These are phyloP conservation scores for Citrus australasica DNA, from an alignment of 345 rosid genomes.

Conservation along the genomic window DNA sequence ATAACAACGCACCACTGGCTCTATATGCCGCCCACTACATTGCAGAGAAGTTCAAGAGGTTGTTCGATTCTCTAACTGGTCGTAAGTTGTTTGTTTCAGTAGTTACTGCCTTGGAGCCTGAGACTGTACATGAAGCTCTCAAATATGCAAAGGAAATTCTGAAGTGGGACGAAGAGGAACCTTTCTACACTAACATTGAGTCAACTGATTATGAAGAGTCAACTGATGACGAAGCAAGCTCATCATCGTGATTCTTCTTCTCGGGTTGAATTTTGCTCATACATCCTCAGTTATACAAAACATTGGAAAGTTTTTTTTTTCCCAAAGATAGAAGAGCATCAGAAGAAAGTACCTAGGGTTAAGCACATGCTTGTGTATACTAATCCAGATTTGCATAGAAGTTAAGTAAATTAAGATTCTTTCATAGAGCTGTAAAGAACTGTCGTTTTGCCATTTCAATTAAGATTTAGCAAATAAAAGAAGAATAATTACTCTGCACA, in stretches of 20 bases:
- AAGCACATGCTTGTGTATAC: neutral
- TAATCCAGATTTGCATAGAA: neutral
- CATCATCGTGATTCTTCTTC: slow-evolving; percentile 33
- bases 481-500: neutral
- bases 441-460: neutral
- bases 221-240: slow-evolving; percentile 48
- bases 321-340: neutral
- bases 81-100: slow-evolving; percentile 55
- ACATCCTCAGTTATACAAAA: neutral
- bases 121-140: slow-evolving; percentile 53
- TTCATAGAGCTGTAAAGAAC: neutral
- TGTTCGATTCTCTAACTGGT: slow-evolving; percentile 45
- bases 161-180: slow-evolving; percentile 52
- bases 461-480: neutral
- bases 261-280: neutral
- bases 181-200: slow-evolving; percentile 23
- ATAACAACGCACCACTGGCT: slow-evolving; percentile 44
- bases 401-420: neutral
- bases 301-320: neutral
- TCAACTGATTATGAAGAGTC: slow-evolving; percentile 49
- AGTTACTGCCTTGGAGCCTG: slow-evolving; percentile 57
- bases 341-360: neutral
- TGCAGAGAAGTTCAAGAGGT: slow-evolving; percentile 67
- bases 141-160: slow-evolving; percentile 63
- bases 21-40: slow-evolving; percentile 66